Base-by-base conservation (phyloP, 2,329 filamentous ascomycete genomes). In the Metarhizium humberi region DNA sequence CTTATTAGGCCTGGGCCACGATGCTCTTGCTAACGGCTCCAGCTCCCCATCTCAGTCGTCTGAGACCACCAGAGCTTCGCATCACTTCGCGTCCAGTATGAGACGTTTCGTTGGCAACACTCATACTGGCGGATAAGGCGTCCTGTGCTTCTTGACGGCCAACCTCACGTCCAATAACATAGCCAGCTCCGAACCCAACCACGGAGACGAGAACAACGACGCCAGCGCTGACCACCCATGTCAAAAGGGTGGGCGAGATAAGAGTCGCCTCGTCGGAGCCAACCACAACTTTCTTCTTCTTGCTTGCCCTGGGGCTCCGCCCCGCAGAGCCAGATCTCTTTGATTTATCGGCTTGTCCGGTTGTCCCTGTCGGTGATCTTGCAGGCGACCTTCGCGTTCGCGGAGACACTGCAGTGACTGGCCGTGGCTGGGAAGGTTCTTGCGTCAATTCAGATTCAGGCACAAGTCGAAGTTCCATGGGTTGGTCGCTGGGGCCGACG, bases 201-300 rank as follows among this genome's bases (percentile, higher is more conserved):
- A 86, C 84, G 7, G 81, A 84, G 3, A 87, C 80, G 11, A 88
- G 74, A 8, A 87, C 82, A 2, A 87, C 80, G 1, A 87, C 84
- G 18, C 85, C 84, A 7, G 84, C 84, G 55, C 80, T 82, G 54
- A 87, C 76, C 6, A 84, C 81, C 81, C 83, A 86, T 0, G 83
- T 82, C 51, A 86, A 66, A 7, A 85, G 68, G 1, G 82, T 85
- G 38, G 82, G 82, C 52, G 78, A 82, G 53, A 85, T 75, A 40
- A 77, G 64, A 2, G 74, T 64, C 25, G 45, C 14, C 34, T 73
- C 72, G 6, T 74, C 65, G 2, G 63, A 59, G 2, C 65, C 58
- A 14, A 69, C 64, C 2, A 68, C 66, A 36, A 74, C 77, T 65
- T 75, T 79, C 72, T 85, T 84, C 73, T 85, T 85, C 71, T 84